Base-by-base conservation (phyloP, 495 filamentous ascomycete species). In the Xylaria venustula region DNA sequence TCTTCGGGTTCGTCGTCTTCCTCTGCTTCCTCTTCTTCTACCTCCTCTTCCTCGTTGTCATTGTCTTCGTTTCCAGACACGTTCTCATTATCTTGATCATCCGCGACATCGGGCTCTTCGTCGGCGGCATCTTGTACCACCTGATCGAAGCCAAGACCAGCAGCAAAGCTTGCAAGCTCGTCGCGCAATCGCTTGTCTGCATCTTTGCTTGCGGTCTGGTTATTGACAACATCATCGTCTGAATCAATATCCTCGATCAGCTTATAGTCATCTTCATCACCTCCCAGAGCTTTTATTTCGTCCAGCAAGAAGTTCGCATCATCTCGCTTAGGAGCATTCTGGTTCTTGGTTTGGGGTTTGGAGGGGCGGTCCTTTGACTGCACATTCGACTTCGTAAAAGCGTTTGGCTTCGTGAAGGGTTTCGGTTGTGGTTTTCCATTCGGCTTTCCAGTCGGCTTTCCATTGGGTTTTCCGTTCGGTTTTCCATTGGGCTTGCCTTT, bases 231-330 rank as follows among this genome's bases (percentile, higher is more conserved):
- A 64, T 90, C 87, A 28, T 82, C 82, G 51, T 84, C 86, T 0
- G 88, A 90, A 51, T 84, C 77, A 14, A 86, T 65, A 62, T 79
- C 83, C 15, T 78, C 84, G 47, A 93, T 75, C 36, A 92, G 74
- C 46, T 88, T 83, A 41, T 88, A 71, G 67, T 93, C 90, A 25
- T 90, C 88, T 68, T 91, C 83, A 26, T 88, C 88, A 22, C 91
- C 91, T 19, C 90, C 91, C 40, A 95, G 79, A 20, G 86, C 87
- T 55, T 85, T 69, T 63, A 95, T 90, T 65, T 93, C 90, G 62
- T 87, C 82, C 30, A 90, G 79, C 34, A 90, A 73, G 14, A 60
- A 32, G 5, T 58, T 65, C 17, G 45, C 60, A 3, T 42, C 58
- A 28, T 75, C 72, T 50, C 77, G 70, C 26, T 66, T 64, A 9